Conservation (phyloP, 495 filamentous ascomycete genomes). For the Penicillium samsonianum region DNA sequence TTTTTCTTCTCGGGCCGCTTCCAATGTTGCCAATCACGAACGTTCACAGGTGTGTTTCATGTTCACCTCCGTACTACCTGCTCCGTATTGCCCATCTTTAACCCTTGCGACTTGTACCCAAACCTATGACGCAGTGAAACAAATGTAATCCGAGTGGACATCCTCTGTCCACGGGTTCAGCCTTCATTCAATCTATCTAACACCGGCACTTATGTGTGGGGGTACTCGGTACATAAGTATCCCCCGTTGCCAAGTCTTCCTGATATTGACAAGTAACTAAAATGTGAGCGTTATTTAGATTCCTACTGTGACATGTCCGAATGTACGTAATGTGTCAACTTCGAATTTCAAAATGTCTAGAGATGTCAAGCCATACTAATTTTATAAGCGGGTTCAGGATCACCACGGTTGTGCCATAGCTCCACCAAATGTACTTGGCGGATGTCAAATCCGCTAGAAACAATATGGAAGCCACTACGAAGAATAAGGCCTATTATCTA, state of each 20-base stretch:
- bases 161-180: too few relatives aligned
- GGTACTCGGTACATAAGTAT: neutral
- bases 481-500: neutral
- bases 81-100: neutral
- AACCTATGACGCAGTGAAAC: neutral
- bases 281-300: too few relatives aligned
- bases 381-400: neutral
- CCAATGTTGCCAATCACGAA: slow-evolving; percentile 17
- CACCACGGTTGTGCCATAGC: neutral
- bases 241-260: neutral
- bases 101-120: slow-evolving; percentile 21
- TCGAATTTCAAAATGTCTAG: neutral
- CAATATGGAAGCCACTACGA: neutral
- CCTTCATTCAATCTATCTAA: neutral
- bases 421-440: neutral
- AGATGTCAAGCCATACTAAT: neutral
- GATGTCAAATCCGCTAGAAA: neutral
- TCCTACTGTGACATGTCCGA: neutral
- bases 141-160: neutral
- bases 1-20: slow-evolving; percentile 20
- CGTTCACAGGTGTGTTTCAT: neutral
- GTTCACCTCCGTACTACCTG: neutral
- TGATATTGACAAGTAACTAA: too few relatives aligned
- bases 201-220: neutral
- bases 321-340: neutral